Evolutionary conservation across 2,329 filamentous ascomycete species (phyloP), one percentile per base, ranked within the genome.

Genomic region (Ophiocordyceps camponoti-leonardi): DNA sequence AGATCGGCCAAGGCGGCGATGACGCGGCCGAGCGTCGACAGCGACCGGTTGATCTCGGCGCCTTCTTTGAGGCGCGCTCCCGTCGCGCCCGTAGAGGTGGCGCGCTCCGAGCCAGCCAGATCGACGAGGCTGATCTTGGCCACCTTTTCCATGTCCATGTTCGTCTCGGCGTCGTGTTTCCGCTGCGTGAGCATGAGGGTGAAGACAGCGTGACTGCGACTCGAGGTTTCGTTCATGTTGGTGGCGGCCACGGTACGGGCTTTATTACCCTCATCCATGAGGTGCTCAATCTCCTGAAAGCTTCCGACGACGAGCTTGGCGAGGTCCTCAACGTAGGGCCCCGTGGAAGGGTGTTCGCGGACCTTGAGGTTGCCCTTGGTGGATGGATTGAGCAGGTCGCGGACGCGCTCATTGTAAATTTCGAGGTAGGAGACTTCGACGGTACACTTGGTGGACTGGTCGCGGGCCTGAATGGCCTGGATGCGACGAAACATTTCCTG

Each of bases 221-320:
- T 94, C 49, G 87, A 95, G 0, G 93, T 98, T 65, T 96, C 92
- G 71, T 98, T 98, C 92, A 98, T 98, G 73, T 96, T 98, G 37
- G 92, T 98, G 8, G 92, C 92, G 3, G 92, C 92, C 37, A 98
- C 92, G 0, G 92, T 98, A 70, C 92, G 77, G 31, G 92, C 92
- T 66, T 98, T 98, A 71, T 98, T 98, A 57, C 92, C 92, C 65
- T 96, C 90, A 59, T 98, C 92, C 92, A 98, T 98, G 56, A 98
- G 68, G 59, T 95, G 81, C 58, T 98, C 92, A 53, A 98, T 96
- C 60, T 98, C 93, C 46, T 82, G 73, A 60, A 98, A 96, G 49
- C 86, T 90, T 53, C 86, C 79, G 39, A 98, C 92, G 1, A 92
- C 86, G 48, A 98, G 68, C 62, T 98, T 96, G 50, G 93, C 88